Evolutionary conservation across 306 rosid genomes (phyloP).

Genomic region (Argentina anserina): DNA sequence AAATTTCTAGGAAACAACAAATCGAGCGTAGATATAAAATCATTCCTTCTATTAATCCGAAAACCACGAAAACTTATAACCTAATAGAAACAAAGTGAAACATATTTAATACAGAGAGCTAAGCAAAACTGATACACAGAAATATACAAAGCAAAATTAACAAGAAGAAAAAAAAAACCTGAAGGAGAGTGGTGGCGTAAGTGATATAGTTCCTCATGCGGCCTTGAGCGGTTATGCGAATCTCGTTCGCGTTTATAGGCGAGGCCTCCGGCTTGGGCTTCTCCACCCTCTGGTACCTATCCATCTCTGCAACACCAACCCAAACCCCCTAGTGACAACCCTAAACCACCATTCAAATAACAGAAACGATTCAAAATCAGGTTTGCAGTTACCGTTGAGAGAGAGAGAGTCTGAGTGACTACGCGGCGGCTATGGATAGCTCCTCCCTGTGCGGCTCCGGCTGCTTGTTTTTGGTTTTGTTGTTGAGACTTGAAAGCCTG

Average conservation of each 20-base stretch:
- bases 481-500: not conserved
- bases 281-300: conserved; percentile 91
- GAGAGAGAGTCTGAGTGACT: not conserved
- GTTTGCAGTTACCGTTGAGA: not conserved
- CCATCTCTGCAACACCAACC: conserved; percentile 36
- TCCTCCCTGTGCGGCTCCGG: not conserved
- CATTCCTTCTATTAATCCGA: not conserved
- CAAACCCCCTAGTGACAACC: not conserved
- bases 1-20: too few relatives aligned
- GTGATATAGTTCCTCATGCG: conserved; percentile 82
- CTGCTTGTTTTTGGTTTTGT: not conserved
- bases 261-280: conserved; percentile 55
- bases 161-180: not conserved
- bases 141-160: not conserved
- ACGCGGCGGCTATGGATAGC: not conserved
- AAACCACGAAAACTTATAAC: not conserved
- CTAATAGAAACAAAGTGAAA: not conserved
- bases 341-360: not conserved
- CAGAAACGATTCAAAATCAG: not conserved
- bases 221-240: conserved; percentile 85
- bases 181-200: conserved; percentile 87
- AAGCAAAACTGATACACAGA: not conserved
- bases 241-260: conserved; percentile 81
- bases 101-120: not conserved
- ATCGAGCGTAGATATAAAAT: not conserved